These are phyloP conservation scores for Xylariales sp. DNA, from an alignment of 2,329 filamentous ascomycete genomes.

Conservation along the genomic window DNA sequence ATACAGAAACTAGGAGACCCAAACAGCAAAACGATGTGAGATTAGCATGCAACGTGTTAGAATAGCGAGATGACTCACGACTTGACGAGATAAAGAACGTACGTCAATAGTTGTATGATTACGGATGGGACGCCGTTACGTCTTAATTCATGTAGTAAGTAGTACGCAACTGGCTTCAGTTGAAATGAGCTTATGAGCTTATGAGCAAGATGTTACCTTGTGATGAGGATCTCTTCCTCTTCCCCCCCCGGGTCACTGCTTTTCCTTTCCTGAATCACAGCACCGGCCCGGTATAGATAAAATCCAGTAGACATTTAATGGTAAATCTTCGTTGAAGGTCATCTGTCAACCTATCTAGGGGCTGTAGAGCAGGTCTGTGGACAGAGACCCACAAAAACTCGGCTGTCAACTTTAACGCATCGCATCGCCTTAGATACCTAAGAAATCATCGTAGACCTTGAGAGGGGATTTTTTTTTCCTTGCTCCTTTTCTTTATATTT, in stretches of 20 bases:
- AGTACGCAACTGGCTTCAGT: no score
- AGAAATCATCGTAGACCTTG: background rate
- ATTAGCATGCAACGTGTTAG: slow-evolving; percentile 26
- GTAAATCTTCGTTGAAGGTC: slow-evolving; percentile 3
- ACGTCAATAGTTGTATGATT: slow-evolving; percentile 26
- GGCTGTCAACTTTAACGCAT: background rate
- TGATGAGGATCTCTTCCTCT: background rate
- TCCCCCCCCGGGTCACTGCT: background rate
- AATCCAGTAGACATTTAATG: background rate
- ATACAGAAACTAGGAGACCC: background rate
- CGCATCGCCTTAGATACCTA: background rate
- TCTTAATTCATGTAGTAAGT: background rate
- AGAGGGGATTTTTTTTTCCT: background rate
- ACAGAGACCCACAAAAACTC: background rate
- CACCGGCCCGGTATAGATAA: background rate
- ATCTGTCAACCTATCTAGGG: background rate
- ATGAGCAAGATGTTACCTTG: background rate
- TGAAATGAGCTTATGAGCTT: background rate
- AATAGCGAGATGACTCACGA: slow-evolving; percentile 26
- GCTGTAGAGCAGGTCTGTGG: background rate
- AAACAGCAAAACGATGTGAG: slow-evolving; percentile 1
- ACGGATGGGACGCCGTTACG: background rate
- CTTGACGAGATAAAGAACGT: slow-evolving; percentile 25
- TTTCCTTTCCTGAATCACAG: no score
- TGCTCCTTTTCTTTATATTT: no score